Evolutionary conservation across 768 basidiomycete species (phyloP), one percentile per base, ranked within the genome.

Genomic region (Fistulinella prunicolor): DNA sequence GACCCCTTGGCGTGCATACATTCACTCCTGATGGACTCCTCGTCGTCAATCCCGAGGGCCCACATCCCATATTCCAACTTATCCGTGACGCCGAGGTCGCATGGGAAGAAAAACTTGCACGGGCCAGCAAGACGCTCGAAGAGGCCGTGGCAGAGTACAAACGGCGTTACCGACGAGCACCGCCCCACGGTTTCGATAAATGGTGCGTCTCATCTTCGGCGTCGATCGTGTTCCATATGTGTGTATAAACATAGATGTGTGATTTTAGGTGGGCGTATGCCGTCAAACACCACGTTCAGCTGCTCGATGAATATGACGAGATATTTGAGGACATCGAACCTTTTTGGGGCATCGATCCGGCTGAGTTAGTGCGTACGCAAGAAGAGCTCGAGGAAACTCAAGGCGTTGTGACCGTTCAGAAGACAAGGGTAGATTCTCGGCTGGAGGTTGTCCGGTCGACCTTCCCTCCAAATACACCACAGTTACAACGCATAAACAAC

Each of bases 221-320:
- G 9, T 9, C 32, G 16, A 34, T 12, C 4, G 9, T 12, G 32
- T 34, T 34, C 4, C 32, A 12, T 28, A 6, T 28, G 26, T n/a
- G 26, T 28, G 10, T 28, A 10, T 10, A 6, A 10, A 28, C 26
- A 5, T 10, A 10, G 10, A 28, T 10, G 26, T 28, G 6, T 10
- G 6, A 28, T 28, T 28, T 28, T 28, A 67, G 73, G 74, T 77
- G 74, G 75, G 52, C 64, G 19, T 77, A 73, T 47, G 70, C 70
- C 6, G 60, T 64, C n/a, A 53, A 55, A 42, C 53, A 77, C 50
- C 51, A 66, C 23, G 66, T 77, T 2, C 69, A 66, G 36, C 62
- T 77, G 1, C 70, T 68, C 14, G 76, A 77, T 50, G 75, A 77
- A 46, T 77, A 77, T 39, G 74, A 77, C 56, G 72, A 74, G 50